Evolutionary conservation across 2,329 filamentous ascomycete species (phyloP), one percentile per base, ranked within the genome.

Genomic region (Cordyceps farinosa): DNA sequence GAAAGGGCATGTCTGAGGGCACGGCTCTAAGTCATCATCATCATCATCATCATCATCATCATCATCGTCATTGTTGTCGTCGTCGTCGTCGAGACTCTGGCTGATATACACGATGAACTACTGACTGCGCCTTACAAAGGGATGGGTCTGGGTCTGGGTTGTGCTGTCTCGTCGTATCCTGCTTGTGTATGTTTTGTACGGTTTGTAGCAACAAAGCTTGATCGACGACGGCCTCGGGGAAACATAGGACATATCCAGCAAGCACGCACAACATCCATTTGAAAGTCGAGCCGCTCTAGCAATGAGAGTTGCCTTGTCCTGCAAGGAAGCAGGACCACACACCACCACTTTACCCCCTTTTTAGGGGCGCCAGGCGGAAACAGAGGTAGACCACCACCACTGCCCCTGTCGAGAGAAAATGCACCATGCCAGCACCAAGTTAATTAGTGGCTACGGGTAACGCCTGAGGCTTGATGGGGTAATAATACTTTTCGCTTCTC

Each of bases 1-100:
- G 17, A 22, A 36, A 22, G 13, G 10, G 50, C 50, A 15, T n/a
- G n/a, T 53, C 50, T 7, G 30, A 32, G 50, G 45, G 50, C 32
- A 53, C 17, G 10, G 50, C 50, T 53, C 32, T 53, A 53, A 53
- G 50, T 53, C 50, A 32, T 53, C 50, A 53, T 53, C 32, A 36
- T 53, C 34, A 38, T 38, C n/a, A 38, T 22, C n/a, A 34, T 32
- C 13, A 50, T 17, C 13, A 27, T 32, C 15, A 50, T 50, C 22
- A 22, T 22, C 22, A 22, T 38, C n/a, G 27, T 22, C n/a, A 34
- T 22, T 22, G 22, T 22, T 22, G 22, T 22, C 22, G 22, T 22
- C 22, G 22, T 22, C 22, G 11, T 32, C 47, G 30, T 50, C 13
- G 47, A 53, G 48, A 29, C 48, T 32, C 48, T 34, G 48, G 17